Conservation (phyloP, 805 yeast species). For the Yamadazyma sp. region DNA sequence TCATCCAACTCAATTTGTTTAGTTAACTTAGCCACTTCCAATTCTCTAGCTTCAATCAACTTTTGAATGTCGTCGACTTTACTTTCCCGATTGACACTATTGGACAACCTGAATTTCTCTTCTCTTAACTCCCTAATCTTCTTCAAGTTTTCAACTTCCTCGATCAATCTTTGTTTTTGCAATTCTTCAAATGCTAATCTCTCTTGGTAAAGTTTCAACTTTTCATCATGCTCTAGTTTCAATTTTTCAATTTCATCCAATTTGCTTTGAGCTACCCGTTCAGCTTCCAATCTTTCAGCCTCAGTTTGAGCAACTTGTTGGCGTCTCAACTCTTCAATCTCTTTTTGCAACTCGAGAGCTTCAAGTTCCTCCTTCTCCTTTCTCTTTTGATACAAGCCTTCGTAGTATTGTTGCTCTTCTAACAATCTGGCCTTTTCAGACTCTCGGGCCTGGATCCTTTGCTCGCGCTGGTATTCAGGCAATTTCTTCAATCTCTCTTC, state of each 20-base stretch:
- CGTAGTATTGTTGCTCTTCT: slow-evolving; percentile 28
- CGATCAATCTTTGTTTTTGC: slow-evolving; percentile 37
- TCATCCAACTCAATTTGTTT: slow-evolving; percentile 35
- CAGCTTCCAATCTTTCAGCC: slow-evolving; percentile 26
- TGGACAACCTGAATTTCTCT: slow-evolving; percentile 34
- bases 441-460: slow-evolving; percentile 27
- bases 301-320: slow-evolving; percentile 23
- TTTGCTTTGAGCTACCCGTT: slow-evolving; percentile 29
- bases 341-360: slow-evolving; percentile 28
- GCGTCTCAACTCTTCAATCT: slow-evolving; percentile 30
- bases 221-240: slow-evolving; percentile 34
- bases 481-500: slow-evolving; percentile 19
- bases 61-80: slow-evolving; percentile 27
- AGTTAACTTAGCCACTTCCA: slow-evolving; percentile 31
- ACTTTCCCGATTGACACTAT: slow-evolving; percentile 20
- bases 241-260: slow-evolving; percentile 34
- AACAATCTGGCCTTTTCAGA: slow-evolving; percentile 24
- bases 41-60: slow-evolving; percentile 33
- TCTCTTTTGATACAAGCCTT: slow-evolving; percentile 25
- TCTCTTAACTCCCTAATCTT: slow-evolving; percentile 38
- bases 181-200: slow-evolving; percentile 37
- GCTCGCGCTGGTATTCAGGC: slow-evolving; percentile 27
- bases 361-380: slow-evolving; percentile 25
- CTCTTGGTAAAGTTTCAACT: slow-evolving; percentile 27
- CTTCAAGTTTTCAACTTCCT: slow-evolving; percentile 41